Evolutionary conservation across 805 yeast genomes (phyloP), one percentile per base, ranked within the genome.

Genomic region (Candida taoyuanica): DNA sequence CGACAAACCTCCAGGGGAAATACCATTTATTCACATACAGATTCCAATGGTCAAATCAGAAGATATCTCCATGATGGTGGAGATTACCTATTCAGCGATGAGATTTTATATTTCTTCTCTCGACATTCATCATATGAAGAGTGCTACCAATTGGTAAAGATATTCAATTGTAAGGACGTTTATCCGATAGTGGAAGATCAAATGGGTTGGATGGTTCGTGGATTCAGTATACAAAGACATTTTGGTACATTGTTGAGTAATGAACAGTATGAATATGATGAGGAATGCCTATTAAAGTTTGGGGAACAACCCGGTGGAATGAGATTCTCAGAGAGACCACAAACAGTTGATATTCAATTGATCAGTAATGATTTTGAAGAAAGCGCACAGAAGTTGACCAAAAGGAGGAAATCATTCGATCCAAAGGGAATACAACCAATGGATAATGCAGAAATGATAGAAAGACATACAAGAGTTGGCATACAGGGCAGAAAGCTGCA

Each of bases 61-160:
- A 37, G 19, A 3, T 67, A 67, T 66, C 37, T 68, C 4, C 61
- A 65, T 0, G 31, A 40, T 7, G 54, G 51, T 3, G 54, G 62
- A 1, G 39, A 44, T 3, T 56, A 54, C 16, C 44, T 66, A 3
- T 51, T 71, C 7, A 68, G 70, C 1, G 49, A 47, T n/a, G 63
- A 60, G 9, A 40, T 71, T 3, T 55, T 55, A 32, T 58, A 67
- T 13, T 48, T 68, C 7, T 73, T 65, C 46, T 69, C 75, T 5
- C 50, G 76, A 30, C 77, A 73, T 42, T 69, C 76, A 1, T 68
- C 76, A 2, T 73, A 61, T 40, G 34, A 59, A 7, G 78, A 73
- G 44, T 53, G 62, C 13, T 42, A 54, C 14, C 38, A 58, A 8
- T 62, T 73, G 11, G 48, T 72, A 1, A 43, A 53, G 5, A 29